A percentile compares a stretch with the other conserved stretches of the same genome.
Conservation (phyloP, 306 rosid genomes). For the Citrullus amarus region DNA sequence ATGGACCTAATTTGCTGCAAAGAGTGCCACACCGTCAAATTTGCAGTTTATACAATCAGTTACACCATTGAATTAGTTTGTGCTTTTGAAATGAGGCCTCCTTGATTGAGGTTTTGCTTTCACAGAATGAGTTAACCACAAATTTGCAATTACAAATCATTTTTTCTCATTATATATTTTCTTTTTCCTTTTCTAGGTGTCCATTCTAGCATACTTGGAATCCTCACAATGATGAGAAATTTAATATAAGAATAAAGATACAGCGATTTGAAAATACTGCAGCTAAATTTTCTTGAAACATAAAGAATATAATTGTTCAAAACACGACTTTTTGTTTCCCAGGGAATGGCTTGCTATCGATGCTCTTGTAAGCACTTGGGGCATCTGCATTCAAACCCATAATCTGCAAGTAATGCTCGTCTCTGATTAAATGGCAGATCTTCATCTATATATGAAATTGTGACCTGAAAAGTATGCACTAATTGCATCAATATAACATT, state of each 20-base stretch:
- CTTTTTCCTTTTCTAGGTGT: background rate
- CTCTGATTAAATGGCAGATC: constrained; percentile 67
- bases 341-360: constrained; percentile 12
- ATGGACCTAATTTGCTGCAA: background rate
- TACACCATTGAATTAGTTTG: background rate
- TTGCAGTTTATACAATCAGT: background rate
- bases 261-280: background rate
- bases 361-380: constrained; percentile 50
- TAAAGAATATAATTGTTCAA: background rate
- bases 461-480: constrained; percentile 41
- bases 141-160: background rate
- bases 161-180: background rate
- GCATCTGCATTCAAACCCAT: constrained; percentile 70
- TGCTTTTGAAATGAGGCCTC: background rate
- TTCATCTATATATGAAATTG: constrained; percentile 83
- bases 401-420: constrained; percentile 76
- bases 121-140: constrained; percentile 1
- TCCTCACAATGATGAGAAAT: background rate
- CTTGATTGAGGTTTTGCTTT: background rate
- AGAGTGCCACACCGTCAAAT: background rate
- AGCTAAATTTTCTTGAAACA: background rate
- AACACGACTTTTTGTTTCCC: background rate
- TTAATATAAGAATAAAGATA: background rate
- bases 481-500: background rate
- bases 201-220: background rate